Base-by-base conservation (phyloP, 768 basidiomycete genomes). In the Xerocomus brunneocitrinus region DNA sequence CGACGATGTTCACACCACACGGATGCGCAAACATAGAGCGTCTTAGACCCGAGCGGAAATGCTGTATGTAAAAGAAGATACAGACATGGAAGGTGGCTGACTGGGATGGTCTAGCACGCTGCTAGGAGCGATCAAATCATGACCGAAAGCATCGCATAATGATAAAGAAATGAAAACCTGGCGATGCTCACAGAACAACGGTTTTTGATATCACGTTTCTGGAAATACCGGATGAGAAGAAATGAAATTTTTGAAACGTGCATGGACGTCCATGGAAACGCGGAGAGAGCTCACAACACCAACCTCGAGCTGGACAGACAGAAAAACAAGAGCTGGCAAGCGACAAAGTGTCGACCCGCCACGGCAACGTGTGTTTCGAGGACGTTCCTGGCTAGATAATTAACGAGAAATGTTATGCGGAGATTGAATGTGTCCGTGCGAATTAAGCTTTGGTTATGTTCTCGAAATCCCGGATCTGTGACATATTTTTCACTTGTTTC, bases 401-500 rank as follows among this genome's bases (percentile, higher is more conserved):
- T 56, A 61, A 67, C 60, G 50, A 45, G 47, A 65, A 58, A 55
- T 61, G 59, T 58, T 56, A 6, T 64, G 62, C 67, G 69, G 68
- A 66, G 67, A 62, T 69, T 66, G 62, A 71, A 71, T 55, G 36
- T 58, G 55, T 52, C 53, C 65, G 67, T 69, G 67, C 53, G 67
- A 69, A 69, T 61, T 67, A 58, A 40, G 57, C 69, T 67, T 67
- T 71, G 55, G 67, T 71, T 69, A 71, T 69, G 69, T 69, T 69
- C 67, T 69, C 65, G 67, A 69, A 71, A 62, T 71, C 66, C 69
- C 68, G 62, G 61, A 71, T 69, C 69, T 69, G 68, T 71, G 68
- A 69, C 70, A 69, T 69, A 69, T 71, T 71, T 68, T 71, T 64
- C 66, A 66, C 64, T 71, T 62, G 64, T 64, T 65, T 69, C 69